Percentiles rank a stretch among this genome's conserved stretches.
These are phyloP conservation scores for Arachis monticola DNA, from an alignment of 331 rosid genomes.

Conservation along the genomic window DNA sequence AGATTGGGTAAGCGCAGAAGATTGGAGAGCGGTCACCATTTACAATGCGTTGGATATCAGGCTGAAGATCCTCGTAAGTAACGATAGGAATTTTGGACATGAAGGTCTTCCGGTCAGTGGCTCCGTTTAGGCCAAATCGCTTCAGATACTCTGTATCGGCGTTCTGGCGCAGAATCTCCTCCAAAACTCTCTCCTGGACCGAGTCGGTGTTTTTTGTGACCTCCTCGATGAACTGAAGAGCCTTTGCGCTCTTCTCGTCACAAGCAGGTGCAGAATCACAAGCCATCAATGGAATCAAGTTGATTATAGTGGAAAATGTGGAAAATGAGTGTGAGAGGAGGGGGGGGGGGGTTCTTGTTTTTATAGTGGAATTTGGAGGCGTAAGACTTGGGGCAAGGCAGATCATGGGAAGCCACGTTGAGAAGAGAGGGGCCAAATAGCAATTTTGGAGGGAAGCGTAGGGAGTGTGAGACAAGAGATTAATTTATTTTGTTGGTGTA, in stretches of 20 bases:
- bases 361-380: no score
- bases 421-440: slow-evolving; percentile 14
- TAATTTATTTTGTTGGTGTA: slow-evolving; percentile 6
- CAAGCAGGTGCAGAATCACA: slow-evolving; percentile 49
- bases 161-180: slow-evolving; percentile 68
- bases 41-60: slow-evolving; percentile 81
- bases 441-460: slow-evolving; percentile 43
- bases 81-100: slow-evolving; percentile 77
- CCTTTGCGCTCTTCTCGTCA: slow-evolving; percentile 56
- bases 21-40: slow-evolving; percentile 86
- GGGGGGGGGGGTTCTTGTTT: not conserved
- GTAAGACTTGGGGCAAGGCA: slow-evolving; percentile 1
- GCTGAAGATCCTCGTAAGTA: slow-evolving; percentile 77
- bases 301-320: no score
- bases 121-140: slow-evolving; percentile 61
- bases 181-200: slow-evolving; percentile 52
- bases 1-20: slow-evolving; percentile 69
- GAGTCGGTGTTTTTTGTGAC: slow-evolving; percentile 64
- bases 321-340: not conserved
- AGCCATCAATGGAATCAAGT: slow-evolving; percentile 51
- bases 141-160: slow-evolving; percentile 70
- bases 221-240: slow-evolving; percentile 71
- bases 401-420: slow-evolving; percentile 20
- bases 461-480: slow-evolving; percentile 39
- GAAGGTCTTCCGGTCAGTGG: slow-evolving; percentile 67